Conservation (phyloP, 352 stramenopile genomes). For the Saprolegnia parasitica region DNA sequence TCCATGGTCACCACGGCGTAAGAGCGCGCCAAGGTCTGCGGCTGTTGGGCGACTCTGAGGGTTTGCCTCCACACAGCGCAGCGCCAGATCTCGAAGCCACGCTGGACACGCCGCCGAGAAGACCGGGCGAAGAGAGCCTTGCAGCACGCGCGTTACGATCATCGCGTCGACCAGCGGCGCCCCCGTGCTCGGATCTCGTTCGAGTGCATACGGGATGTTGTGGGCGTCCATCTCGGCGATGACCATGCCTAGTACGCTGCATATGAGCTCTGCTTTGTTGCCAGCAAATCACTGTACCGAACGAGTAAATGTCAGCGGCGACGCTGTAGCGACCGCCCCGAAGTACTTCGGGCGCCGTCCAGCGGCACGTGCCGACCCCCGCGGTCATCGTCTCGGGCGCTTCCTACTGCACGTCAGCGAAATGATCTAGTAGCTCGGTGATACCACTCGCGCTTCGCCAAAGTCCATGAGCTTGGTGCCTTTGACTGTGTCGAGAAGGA, state of each 20-base stretch:
- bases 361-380: conserved; percentile 5
- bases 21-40: neutral
- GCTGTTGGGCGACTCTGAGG: conserved; percentile 3
- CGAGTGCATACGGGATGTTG: neutral
- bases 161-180: neutral
- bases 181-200: neutral
- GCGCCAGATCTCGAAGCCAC: neutral
- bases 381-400: conserved; percentile 7
- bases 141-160: neutral
- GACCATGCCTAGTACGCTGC: conserved; percentile 15
- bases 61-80: neutral
- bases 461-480: conserved; percentile 95
- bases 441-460: conserved; percentile 45
- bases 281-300: neutral
- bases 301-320: conserved; percentile 28
- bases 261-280: neutral
- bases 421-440: neutral
- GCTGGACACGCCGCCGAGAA: conserved; percentile 6
- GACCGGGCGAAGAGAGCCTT: conserved; percentile 4
- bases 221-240: conserved; percentile 22
- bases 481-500: conserved; percentile 90
- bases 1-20: too few species aligned
- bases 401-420: neutral
- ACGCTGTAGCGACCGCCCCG: conserved; percentile 16
- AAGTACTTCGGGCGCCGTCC: conserved; percentile 20